Evolutionary conservation across 371 early-diverging fungal genomes (phyloP).

Genomic region (Mucor lusitanicus): DNA sequence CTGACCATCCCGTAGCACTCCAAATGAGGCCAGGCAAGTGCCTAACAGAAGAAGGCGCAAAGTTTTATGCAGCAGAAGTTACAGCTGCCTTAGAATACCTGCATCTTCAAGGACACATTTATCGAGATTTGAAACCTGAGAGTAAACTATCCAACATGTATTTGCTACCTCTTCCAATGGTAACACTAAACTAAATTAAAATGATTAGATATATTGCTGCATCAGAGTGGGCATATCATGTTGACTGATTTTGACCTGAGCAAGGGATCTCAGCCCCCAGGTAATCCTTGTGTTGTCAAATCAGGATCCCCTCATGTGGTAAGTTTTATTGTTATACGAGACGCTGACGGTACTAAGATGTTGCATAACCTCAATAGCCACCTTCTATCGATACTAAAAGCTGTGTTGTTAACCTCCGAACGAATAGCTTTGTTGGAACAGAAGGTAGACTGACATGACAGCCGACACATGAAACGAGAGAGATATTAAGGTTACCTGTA

Average conservation of each 20-base stretch:
- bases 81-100: slow-evolving; percentile 92
- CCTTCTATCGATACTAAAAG: slow-evolving; percentile 81
- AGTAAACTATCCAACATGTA: slow-evolving; percentile 59
- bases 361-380: slow-evolving; percentile 22
- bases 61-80: slow-evolving; percentile 99
- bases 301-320: slow-evolving; percentile 45
- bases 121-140: slow-evolving; percentile 99
- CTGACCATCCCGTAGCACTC: slow-evolving; percentile 50
- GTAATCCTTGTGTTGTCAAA: slow-evolving; percentile 75
- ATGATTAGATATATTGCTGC: slow-evolving; percentile 83
- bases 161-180: neutral
- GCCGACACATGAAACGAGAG: neutral
- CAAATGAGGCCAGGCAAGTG: slow-evolving; percentile 87
- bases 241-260: slow-evolving; percentile 94
- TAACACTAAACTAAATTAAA: slow-evolving; percentile 2
- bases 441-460: slow-evolving; percentile 53
- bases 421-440: slow-evolving; percentile 95
- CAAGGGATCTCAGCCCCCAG: slow-evolving; percentile 78
- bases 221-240: slow-evolving; percentile 93
- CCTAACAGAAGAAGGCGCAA: slow-evolving; percentile 84
- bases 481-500: slow-evolving; percentile 7
- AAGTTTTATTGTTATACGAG: slow-evolving; percentile 8
- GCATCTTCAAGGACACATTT: slow-evolving; percentile 96
- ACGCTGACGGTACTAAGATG: neutral
- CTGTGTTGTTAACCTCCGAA: slow-evolving; percentile 81